Conservation (phyloP, 2,329 filamentous ascomycete species). For the Phyllosticta citriasiana region DNA sequence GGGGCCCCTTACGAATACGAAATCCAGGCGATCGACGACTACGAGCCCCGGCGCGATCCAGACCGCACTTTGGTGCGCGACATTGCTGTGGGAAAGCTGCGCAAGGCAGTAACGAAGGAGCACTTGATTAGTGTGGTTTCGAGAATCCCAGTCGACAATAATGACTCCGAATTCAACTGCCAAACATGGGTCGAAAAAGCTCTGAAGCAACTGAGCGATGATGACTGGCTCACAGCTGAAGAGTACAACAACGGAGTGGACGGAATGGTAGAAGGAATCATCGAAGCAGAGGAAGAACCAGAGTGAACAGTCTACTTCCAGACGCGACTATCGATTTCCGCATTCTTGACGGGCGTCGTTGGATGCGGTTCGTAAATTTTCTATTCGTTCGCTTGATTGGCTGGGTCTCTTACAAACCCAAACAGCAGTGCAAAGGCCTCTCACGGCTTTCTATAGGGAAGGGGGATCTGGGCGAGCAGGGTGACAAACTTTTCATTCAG, state of each 20-base stretch:
- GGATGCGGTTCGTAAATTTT: no score
- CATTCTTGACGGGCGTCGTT: no score
- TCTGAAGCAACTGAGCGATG: not conserved
- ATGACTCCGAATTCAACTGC: constrained; percentile 7
- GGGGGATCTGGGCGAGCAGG: no score
- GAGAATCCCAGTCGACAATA: not conserved
- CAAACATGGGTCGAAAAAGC: constrained; percentile 6
- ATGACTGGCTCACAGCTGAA: constrained; percentile 2
- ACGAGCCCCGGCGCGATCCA: constrained; percentile 2
- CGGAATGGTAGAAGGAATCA: constrained; percentile 2
- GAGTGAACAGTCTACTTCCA: not conserved
- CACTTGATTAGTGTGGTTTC: constrained; percentile 1
- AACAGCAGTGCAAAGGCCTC: no score
- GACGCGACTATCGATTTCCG: no score
- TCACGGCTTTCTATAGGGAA: not conserved
- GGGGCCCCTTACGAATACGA: constrained; percentile 1
- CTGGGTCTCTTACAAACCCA: no score
- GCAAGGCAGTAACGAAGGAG: constrained; percentile 1
- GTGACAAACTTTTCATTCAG: not conserved
- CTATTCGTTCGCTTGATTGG: no score
- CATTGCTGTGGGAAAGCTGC: constrained; percentile 4
- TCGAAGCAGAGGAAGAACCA: constrained; percentile 6
- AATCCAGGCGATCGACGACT: constrained; percentile 1
- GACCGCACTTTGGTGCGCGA: not conserved
- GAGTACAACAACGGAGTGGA: constrained; percentile 6